phyloP scores from a whole-genome alignment of 768 basidiomycete genomes.

The Leucocoprinus sp. region DNA sequence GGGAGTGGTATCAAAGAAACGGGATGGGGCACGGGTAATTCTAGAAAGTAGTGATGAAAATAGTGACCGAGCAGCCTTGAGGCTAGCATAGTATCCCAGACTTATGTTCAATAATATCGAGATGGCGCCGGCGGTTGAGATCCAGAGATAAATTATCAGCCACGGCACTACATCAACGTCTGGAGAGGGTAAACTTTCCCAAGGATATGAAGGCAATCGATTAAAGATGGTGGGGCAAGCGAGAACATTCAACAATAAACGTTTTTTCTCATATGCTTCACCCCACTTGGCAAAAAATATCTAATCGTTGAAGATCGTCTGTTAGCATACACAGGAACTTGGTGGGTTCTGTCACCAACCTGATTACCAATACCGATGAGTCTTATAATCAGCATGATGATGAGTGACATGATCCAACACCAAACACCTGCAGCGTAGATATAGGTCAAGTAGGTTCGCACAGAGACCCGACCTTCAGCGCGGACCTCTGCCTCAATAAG shows the following conservation, averaged over 20 bases:
- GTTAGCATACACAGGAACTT: neutral
- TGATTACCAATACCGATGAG: conserved; percentile 50
- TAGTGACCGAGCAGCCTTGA: conserved; percentile 55
- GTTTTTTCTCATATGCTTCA: conserved; percentile 46
- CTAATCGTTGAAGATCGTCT: conserved; percentile 24
- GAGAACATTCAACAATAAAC: neutral
- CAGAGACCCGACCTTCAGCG: conserved; percentile 58
- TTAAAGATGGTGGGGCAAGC: conserved; percentile 13
- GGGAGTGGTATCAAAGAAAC: conserved; percentile 69
- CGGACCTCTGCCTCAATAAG: conserved; percentile 55
- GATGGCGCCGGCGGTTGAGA: conserved; percentile 51
- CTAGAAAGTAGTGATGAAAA: conserved; percentile 47
- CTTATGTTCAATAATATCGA: conserved; percentile 46
- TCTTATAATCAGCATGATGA: conserved; percentile 46
- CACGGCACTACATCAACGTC: conserved; percentile 54
- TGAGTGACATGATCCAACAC: conserved; percentile 46
- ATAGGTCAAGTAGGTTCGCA: conserved; percentile 54
- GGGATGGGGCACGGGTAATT: conserved; percentile 53
- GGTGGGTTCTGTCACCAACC: conserved; percentile 24
- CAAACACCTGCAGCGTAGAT: conserved; percentile 50
- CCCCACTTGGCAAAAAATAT: conserved; percentile 64
- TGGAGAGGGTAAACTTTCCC: conserved; percentile 49
- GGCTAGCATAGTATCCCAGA: conserved; percentile 60
- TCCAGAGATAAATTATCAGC: conserved; percentile 55
- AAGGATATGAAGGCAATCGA: conserved; percentile 27